phyloP scores from a whole-genome alignment of 2,329 filamentous ascomycete genomes.

The Neopestalotiopsis rosae region DNA sequence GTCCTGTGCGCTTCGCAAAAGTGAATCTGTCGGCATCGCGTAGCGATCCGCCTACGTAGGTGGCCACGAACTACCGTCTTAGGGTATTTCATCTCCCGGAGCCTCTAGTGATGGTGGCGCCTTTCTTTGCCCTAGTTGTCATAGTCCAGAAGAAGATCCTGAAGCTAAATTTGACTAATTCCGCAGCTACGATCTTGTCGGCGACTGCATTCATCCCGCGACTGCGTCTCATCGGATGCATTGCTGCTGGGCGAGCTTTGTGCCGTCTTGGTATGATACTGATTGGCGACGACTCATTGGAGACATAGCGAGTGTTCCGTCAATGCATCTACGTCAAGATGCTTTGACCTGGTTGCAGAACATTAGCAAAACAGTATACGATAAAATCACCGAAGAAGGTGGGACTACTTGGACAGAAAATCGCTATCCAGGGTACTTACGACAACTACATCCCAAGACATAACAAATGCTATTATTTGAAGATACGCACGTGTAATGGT shows the following conservation, averaged over 20 bases:
- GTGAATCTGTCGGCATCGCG: too few relatives aligned
- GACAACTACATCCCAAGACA: too few relatives aligned
- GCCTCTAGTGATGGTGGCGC: too few relatives aligned
- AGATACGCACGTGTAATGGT: too few relatives aligned
- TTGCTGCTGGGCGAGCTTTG: conserved; percentile 5
- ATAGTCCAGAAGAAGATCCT: background rate
- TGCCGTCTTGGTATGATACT: background rate
- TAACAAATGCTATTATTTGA: too few relatives aligned
- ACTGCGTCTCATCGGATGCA: background rate
- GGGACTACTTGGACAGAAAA: conserved; percentile 2
- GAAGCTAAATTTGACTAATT: background rate
- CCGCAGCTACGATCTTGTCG: background rate
- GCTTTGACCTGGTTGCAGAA: background rate
- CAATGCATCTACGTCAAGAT: background rate
- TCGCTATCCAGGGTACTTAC: background rate
- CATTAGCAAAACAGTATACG: background rate
- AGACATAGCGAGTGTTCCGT: background rate
- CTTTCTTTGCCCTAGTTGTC: background rate
- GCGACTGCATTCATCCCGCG: conserved; percentile 7
- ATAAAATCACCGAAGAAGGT: background rate
- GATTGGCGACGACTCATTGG: background rate
- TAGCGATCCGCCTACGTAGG: too few relatives aligned
- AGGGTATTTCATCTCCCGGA: too few relatives aligned
- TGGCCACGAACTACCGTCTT: too few relatives aligned
- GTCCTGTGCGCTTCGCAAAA: too few relatives aligned